Percentiles rank a stretch among this genome's conserved stretches.
Evolutionary conservation across 2,329 filamentous ascomycete genomes (phyloP).

Genomic region (Cladophialophora exuberans): DNA sequence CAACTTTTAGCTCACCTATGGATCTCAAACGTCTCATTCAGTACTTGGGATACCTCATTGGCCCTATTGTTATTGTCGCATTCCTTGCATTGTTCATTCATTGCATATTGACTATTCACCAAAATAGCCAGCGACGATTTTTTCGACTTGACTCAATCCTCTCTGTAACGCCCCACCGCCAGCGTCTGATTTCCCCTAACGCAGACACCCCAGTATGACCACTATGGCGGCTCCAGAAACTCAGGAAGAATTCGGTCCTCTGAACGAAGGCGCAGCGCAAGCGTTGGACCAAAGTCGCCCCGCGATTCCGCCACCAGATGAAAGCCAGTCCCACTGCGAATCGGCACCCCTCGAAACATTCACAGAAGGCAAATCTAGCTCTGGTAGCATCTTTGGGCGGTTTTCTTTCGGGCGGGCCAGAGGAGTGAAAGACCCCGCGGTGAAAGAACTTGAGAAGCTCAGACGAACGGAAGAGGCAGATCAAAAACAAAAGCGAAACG

Average conservation of each 20-base stretch:
- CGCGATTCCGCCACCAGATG: too few species aligned
- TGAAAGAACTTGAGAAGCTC: neutral
- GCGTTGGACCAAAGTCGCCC: neutral
- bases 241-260: neutral
- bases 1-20: conserved; percentile 10
- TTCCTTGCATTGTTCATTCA: conserved; percentile 28
- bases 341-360: neutral
- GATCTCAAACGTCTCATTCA: conserved; percentile 15
- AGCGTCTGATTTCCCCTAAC: neutral
- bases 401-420: conserved; percentile 1
- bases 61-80: conserved; percentile 27
- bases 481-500: conserved; percentile 8
- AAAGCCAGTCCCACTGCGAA: neutral
- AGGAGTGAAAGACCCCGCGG: neutral
- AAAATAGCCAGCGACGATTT: conserved; percentile 16
- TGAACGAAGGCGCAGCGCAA: neutral
- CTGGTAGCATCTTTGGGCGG: neutral
- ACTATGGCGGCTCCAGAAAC: conserved; percentile 4
- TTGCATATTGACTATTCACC: conserved; percentile 22
- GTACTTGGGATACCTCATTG: conserved; percentile 20
- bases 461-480: neutral
- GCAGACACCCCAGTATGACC: conserved; percentile 6
- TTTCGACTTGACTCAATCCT: conserved; percentile 16
- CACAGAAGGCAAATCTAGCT: neutral
- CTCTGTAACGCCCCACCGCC: conserved; percentile 7